phyloP scores from a whole-genome alignment of 1,284 basidiomycete species.

The Xerocomus tenax region DNA sequence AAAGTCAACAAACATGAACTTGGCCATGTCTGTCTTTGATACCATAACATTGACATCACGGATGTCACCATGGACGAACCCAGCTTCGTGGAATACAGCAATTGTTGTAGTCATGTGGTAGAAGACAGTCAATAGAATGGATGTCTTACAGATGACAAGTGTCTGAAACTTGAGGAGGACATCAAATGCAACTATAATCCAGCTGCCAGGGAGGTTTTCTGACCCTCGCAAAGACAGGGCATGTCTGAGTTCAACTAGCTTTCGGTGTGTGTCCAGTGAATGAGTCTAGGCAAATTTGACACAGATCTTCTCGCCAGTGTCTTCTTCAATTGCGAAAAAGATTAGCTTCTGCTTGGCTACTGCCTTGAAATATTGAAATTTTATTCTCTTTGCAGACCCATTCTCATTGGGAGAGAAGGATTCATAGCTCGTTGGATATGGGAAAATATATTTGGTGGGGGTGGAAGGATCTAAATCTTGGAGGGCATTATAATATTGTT shows the following conservation, averaged over 20 bases:
- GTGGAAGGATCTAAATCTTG: not conserved
- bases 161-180: not conserved
- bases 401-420: not conserved
- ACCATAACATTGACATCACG: not conserved
- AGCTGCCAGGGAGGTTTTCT: not conserved
- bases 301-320: not conserved
- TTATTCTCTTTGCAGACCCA: too few species aligned
- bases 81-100: not conserved
- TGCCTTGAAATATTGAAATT: too few species aligned
- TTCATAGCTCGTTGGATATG: not conserved
- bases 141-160: not conserved
- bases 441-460: not conserved
- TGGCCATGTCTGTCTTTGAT: not conserved
- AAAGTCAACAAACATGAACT: not conserved
- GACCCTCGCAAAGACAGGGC: too few species aligned
- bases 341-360: not conserved
- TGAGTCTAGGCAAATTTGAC: not conserved
- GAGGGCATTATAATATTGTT: not conserved
- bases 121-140: not conserved
- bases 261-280: not conserved
- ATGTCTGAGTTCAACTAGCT: too few species aligned
- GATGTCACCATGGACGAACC: not conserved
- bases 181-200: not conserved
- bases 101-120: not conserved
- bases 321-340: not conserved